Conservation (phyloP, 257 asterid species). For the Scutellaria galericulata region DNA sequence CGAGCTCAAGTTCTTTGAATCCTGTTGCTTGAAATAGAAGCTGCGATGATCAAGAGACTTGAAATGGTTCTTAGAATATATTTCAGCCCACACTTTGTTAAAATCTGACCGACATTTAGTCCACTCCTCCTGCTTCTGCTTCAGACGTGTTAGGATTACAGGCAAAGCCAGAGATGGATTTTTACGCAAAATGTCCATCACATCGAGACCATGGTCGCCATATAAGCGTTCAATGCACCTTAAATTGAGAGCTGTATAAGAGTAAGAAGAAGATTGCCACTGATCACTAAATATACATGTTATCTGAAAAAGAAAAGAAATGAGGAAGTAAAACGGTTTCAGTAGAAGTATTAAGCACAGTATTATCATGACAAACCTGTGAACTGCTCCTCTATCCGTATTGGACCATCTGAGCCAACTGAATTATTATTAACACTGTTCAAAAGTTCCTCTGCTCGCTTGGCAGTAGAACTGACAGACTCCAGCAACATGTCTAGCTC, state of each 20-base stretch:
- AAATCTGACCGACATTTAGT: constrained; percentile 85
- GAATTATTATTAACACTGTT: constrained; percentile 64
- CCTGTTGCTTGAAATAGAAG: constrained; percentile 98
- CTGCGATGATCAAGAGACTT: constrained; percentile 99
- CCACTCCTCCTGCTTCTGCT: constrained; percentile 99
- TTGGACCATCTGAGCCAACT: constrained; percentile 59
- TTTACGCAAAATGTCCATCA: constrained; percentile 88
- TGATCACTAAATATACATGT: constrained; percentile 12
- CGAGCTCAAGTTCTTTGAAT: constrained; percentile 89
- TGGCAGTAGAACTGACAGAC: constrained; percentile 79
- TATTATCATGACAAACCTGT: constrained; percentile 64
- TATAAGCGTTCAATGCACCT: constrained; percentile 97
- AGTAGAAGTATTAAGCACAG: constrained; percentile 9
- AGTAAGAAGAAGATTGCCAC: constrained; percentile 36
- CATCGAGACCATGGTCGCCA: constrained; percentile 99
- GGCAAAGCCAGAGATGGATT: constrained; percentile 79
- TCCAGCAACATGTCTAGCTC: constrained; percentile 98
- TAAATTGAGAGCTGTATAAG: constrained; percentile 64
- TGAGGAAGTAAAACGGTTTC: constrained; percentile 7
- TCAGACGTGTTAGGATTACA: constrained; percentile 83
- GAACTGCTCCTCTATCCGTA: constrained; percentile 79
- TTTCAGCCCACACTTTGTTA: constrained; percentile 97
- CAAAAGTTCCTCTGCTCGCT: constrained; percentile 83
- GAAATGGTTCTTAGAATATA: constrained; percentile 88
- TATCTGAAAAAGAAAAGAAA: constrained; percentile 19